Conservation (phyloP, 148 eudicot genomes). For the Dianthus caryophyllus region DNA sequence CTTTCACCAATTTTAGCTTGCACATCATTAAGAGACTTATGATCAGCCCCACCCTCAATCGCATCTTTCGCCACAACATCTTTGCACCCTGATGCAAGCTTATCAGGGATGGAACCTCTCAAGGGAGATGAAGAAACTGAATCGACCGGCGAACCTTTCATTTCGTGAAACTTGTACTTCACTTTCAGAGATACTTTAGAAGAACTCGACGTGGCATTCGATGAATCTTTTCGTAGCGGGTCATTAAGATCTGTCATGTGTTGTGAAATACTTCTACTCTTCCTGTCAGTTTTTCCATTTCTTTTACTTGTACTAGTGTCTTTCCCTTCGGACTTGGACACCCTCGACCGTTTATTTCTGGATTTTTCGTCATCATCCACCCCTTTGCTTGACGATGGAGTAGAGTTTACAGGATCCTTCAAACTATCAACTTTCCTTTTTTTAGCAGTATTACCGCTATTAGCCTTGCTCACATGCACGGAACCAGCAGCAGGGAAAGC, state of each 20-base stretch:
- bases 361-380: slow-evolving; percentile 39
- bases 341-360: slow-evolving; percentile 61
- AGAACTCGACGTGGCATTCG: slow-evolving; percentile 75
- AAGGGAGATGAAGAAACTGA: slow-evolving; percentile 95
- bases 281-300: slow-evolving; percentile 43
- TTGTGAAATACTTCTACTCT: slow-evolving; percentile 31
- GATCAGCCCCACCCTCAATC: slow-evolving; percentile 22
- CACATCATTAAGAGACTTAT: slow-evolving; percentile 23
- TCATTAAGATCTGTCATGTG: slow-evolving; percentile 29
- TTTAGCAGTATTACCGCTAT: slow-evolving; percentile 27
- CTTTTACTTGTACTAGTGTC: slow-evolving; percentile 43
- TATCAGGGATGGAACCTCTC: slow-evolving; percentile 48
- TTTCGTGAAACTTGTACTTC: slow-evolving; percentile 46
- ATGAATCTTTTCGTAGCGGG: slow-evolving; percentile 41
- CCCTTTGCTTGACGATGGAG: slow-evolving; percentile 33
- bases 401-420: slow-evolving; percentile 24
- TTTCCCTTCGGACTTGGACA: slow-evolving; percentile 55
- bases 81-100: slow-evolving; percentile 27
- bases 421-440: slow-evolving; percentile 53
- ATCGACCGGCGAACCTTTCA: slow-evolving; percentile 86
- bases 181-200: slow-evolving; percentile 71
- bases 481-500: slow-evolving; percentile 31
- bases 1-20: slow-evolving; percentile 29
- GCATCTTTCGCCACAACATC: slow-evolving; percentile 30
- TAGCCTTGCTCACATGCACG: slow-evolving; percentile 29